Evolutionary conservation across 805 yeast genomes (phyloP), one percentile per base, ranked within the genome.

Genomic region (Torulaspora delbrueckii): DNA sequence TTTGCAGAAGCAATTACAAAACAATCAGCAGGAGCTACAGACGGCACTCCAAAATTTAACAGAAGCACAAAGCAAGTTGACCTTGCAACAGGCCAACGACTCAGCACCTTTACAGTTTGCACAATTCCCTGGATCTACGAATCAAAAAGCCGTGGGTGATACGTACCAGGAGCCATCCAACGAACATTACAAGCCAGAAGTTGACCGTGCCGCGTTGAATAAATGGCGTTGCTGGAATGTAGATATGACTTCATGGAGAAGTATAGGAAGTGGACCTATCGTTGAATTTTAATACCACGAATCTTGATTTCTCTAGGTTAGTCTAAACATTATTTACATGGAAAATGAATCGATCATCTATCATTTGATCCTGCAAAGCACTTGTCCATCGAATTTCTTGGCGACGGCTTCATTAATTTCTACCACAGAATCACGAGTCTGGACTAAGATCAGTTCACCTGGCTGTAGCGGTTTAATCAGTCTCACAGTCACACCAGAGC

Each of bases 341-440:
- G 37, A 40, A 43, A 43, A 27, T 46, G 16, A 13, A 8, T 9
- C 14, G 12, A 35, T 6, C 12, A 31, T 26, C 32, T 16, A 24
- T 55, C 65, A 80, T 61, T 72, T 78, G 40, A 84, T 78, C 60
- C 97, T 82, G 64, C 96, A 86, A 52, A 93, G 72, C 13, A 87
- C 81, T 70, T 86, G 84, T 37, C 96, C 97, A 10, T 56, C 60
- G 36, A 82, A 58, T 45, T 81, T 77, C 61, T 77, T 81, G 50
- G 79, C 76, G 19, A 91, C 84, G 30, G 97, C 98, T 57, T 91
- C 96, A 57, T 84, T 86, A 45, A 90, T 70, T 55, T 88, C 96
- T 50, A 86, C 70, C 32, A 90, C 75, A 16, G 74, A 73, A 7
- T 74, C 71, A 18, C 70, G 68, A 35, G 78, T 69, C 53, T 75